Conservation (phyloP, 768 basidiomycete genomes). For the Rhodotorula taiwanensis region DNA sequence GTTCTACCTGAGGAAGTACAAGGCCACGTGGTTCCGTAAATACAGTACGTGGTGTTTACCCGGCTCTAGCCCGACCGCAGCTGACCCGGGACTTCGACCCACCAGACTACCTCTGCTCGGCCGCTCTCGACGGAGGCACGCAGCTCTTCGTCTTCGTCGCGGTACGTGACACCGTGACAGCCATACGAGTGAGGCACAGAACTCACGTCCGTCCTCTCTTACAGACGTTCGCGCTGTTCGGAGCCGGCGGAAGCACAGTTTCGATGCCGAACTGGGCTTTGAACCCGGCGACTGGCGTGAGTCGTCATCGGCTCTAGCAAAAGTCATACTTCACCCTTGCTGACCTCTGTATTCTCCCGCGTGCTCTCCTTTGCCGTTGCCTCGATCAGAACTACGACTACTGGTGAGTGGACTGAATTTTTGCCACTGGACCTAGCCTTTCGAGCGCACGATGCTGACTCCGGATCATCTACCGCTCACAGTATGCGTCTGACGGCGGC, state of each 20-base stretch:
- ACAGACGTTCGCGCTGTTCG: slow-evolving; percentile 56
- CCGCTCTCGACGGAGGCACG: slow-evolving; percentile 60
- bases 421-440: too few species aligned
- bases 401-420: too few species aligned
- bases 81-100: too few species aligned
- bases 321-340: too few species aligned
- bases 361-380: too few species aligned
- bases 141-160: slow-evolving; percentile 10
- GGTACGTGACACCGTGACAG: slow-evolving; percentile 42
- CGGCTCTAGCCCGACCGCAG: slow-evolving; percentile 50
- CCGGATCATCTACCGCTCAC: too few species aligned
- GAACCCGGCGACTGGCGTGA: slow-evolving; percentile 51
- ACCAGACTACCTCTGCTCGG: slow-evolving; percentile 52
- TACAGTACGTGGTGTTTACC: slow-evolving; percentile 45
- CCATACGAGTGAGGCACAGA: slow-evolving; percentile 46
- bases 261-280: slow-evolving; percentile 35
- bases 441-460: too few species aligned
- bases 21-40: slow-evolving; percentile 60
- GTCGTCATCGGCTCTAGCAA: too few species aligned
- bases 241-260: slow-evolving; percentile 43
- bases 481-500: too few species aligned
- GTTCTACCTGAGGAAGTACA: slow-evolving; percentile 51
- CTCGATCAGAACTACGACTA: too few species aligned
- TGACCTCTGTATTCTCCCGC: too few species aligned
- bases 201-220: not conserved